Evolutionary conservation across 2,329 filamentous ascomycete species (phyloP).

Genomic region (Aureobasidium sp.): DNA sequence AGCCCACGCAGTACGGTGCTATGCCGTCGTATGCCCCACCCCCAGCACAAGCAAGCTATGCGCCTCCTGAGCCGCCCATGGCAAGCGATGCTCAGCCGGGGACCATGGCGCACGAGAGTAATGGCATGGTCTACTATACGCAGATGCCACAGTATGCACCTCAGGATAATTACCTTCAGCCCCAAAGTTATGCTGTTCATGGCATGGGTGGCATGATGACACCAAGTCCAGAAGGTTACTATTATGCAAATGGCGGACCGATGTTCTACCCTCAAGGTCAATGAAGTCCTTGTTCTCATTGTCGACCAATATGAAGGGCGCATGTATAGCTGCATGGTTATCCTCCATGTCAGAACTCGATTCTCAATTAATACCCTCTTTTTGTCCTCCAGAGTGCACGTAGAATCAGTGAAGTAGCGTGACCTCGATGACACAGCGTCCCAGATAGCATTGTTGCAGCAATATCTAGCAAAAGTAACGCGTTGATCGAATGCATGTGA

Average conservation of each 20-base stretch:
- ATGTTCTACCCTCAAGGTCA: constrained; percentile 51
- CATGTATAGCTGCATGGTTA: background rate
- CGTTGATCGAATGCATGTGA: background rate
- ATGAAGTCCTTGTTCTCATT: background rate
- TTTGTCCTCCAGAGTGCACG: background rate
- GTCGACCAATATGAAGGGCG: background rate
- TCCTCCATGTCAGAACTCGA: background rate
- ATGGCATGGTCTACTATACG: constrained; percentile 92
- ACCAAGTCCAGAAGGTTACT: constrained; percentile 46
- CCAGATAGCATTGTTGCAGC: background rate
- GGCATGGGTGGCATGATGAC: constrained; percentile 79
- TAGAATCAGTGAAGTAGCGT: background rate
- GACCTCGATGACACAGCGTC: background rate
- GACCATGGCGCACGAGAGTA: constrained; percentile 75
- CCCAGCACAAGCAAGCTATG: constrained; percentile 28
- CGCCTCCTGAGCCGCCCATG: constrained; percentile 15
- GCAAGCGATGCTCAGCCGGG: constrained; percentile 39
- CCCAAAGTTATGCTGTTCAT: constrained; percentile 46
- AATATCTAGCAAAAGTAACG: background rate
- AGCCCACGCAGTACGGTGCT: constrained; percentile 12
- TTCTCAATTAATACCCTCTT: background rate
- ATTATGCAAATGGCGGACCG: constrained; percentile 42
- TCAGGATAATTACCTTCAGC: constrained; percentile 31
- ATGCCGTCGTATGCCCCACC: constrained; percentile 28
- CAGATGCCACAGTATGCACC: constrained; percentile 15